These are phyloP conservation scores for Colletotrichum liriopes DNA, from an alignment of 2,329 filamentous ascomycete species.

Conservation along the genomic window DNA sequence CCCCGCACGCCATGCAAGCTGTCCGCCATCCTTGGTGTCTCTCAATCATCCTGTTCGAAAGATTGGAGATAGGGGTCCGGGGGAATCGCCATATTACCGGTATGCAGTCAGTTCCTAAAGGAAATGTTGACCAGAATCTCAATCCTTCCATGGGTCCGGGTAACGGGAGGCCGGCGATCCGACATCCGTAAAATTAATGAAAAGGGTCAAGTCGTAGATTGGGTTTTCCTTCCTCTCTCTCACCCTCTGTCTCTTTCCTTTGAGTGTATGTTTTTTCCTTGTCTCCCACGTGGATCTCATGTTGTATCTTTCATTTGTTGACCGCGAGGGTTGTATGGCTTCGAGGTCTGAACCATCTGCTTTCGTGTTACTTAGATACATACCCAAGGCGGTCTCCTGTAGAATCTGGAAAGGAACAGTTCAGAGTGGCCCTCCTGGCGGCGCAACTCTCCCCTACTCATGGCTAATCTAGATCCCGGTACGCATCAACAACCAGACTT, in stretches of 20 bases:
- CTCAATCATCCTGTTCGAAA: neutral
- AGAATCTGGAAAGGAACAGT: neutral
- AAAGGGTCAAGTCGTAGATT: neutral
- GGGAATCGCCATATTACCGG: neutral
- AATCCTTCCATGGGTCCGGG: neutral
- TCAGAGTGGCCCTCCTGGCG: neutral
- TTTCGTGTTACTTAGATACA: neutral
- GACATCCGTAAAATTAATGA: neutral
- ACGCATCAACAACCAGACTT: neutral
- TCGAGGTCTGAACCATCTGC: neutral
- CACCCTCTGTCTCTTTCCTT: too few species aligned
- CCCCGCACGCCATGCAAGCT: neutral
- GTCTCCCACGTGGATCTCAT: neutral
- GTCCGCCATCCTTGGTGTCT: neutral
- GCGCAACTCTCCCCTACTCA: neutral
- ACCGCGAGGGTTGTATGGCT: neutral
- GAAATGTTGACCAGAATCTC: neutral
- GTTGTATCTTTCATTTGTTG: neutral
- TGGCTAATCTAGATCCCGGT: constrained; percentile 11
- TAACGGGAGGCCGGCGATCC: neutral
- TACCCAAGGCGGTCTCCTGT: too few species aligned
- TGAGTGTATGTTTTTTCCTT: too few species aligned
- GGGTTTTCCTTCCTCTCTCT: too few species aligned
- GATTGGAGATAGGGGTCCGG: neutral
- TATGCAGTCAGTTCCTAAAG: neutral